Conservation (phyloP, 805 yeast genomes). For the Komagataella pseudopastoris region DNA sequence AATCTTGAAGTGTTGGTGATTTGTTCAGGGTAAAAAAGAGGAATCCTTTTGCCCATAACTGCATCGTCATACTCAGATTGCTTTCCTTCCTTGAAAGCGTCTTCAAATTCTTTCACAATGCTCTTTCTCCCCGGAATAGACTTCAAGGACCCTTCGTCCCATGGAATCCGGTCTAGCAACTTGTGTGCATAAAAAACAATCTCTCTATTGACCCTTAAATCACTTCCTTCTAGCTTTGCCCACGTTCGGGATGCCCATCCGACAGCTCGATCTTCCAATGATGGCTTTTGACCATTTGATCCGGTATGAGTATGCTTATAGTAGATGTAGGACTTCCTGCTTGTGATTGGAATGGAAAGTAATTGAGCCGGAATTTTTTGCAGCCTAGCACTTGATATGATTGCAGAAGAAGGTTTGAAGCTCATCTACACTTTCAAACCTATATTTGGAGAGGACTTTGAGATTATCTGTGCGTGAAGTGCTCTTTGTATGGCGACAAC, state of each 20-base stretch:
- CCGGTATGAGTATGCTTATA: conserved; percentile 40
- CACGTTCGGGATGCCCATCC: conserved; percentile 44
- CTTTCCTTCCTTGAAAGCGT: conserved; percentile 12
- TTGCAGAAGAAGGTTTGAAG: not conserved
- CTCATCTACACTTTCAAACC: not conserved
- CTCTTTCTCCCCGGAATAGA: conserved; percentile 61
- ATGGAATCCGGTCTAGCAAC: conserved; percentile 53
- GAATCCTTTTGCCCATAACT: conserved; percentile 11
- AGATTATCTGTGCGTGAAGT: not conserved
- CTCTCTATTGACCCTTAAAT: conserved; percentile 38
- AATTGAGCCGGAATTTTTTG: conserved; percentile 35
- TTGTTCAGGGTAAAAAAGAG: conserved; percentile 36
- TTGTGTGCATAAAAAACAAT: conserved; percentile 40
- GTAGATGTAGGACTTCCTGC: conserved; percentile 45
- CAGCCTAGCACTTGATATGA: not conserved
- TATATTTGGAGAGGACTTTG: not conserved
- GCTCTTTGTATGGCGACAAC: not conserved
- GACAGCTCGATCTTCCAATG: conserved; percentile 27
- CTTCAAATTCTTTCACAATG: conserved; percentile 35
- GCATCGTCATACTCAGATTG: conserved; percentile 3
- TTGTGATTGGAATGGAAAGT: conserved; percentile 60
- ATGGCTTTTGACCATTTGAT: conserved; percentile 17
- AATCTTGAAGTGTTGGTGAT: conserved; percentile 18
- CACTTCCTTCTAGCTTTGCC: conserved; percentile 45
- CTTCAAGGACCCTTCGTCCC: conserved; percentile 65